Conservation (phyloP, 1,139 yeast genomes). For the Yamadazyma conglobata region DNA sequence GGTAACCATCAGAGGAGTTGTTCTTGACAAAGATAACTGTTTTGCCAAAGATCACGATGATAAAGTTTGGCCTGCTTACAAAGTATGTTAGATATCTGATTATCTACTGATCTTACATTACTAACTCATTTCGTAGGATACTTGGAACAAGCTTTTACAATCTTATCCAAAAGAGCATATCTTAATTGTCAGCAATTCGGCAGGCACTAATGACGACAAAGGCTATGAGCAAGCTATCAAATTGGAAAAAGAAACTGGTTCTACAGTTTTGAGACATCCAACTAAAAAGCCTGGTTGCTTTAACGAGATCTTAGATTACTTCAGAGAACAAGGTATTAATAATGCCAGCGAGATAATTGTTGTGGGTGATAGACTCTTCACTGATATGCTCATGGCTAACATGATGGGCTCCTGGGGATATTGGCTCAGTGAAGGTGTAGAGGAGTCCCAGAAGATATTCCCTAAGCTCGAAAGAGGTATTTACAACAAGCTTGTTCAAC, state of each 20-base stretch:
- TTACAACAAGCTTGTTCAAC: constrained; percentile 28
- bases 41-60: constrained; percentile 83
- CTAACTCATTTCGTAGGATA: constrained; percentile 22
- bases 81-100: constrained; percentile 22
- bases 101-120: constrained; percentile 1
- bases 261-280: constrained; percentile 71
- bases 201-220: constrained; percentile 80
- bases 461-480: constrained; percentile 52
- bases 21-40: constrained; percentile 93
- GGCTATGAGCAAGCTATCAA: constrained; percentile 57
- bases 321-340: constrained; percentile 42
- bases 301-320: constrained; percentile 61
- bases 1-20: constrained; percentile 63
- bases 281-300: constrained; percentile 90
- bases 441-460: constrained; percentile 45
- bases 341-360: constrained; percentile 69
- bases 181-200: constrained; percentile 86
- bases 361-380: constrained; percentile 85
- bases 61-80: constrained; percentile 65
- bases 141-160: constrained; percentile 55
- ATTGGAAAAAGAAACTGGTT: constrained; percentile 70
- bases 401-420: constrained; percentile 85
- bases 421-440: constrained; percentile 81
- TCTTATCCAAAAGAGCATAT: constrained; percentile 64
- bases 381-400: constrained; percentile 92